These are phyloP conservation scores for Lentinula sp. DNA, from an alignment of 768 basidiomycete species.

Conservation along the genomic window DNA sequence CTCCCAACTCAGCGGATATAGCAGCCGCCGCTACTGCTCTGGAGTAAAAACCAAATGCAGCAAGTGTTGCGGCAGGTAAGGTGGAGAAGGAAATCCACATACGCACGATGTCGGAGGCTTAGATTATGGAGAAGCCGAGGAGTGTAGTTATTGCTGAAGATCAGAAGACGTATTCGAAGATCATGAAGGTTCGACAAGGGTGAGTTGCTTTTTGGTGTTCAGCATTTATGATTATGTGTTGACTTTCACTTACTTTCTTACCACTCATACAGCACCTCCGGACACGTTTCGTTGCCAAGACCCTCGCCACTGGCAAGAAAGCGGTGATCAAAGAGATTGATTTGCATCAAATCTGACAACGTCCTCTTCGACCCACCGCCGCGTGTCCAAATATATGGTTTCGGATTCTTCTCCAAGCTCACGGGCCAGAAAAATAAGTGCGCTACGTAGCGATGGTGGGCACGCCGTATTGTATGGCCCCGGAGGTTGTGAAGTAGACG, in stretches of 20 bases:
- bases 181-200: constrained; percentile 99
- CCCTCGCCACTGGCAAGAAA: constrained; percentile 74
- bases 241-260: neutral
- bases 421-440: constrained; percentile 96
- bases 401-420: constrained; percentile 94
- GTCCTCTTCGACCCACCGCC: constrained; percentile 90
- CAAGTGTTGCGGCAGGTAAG: constrained; percentile 33
- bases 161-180: constrained; percentile 91
- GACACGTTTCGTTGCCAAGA: constrained; percentile 97
- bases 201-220: constrained; percentile 34
- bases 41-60: constrained; percentile 31
- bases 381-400: constrained; percentile 95
- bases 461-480: constrained; percentile 98
- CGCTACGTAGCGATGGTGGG: constrained; percentile 84
- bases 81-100: constrained; percentile 84
- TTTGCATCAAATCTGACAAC: constrained; percentile 92
- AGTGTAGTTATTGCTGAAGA: constrained; percentile 84
- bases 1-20: constrained; percentile 36
- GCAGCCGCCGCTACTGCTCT: constrained; percentile 68
- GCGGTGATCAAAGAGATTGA: constrained; percentile 99
- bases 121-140: constrained; percentile 96
- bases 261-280: constrained; percentile 67
- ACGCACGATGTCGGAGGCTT: constrained; percentile 93
- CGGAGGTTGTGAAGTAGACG: constrained; percentile 97
- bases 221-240: neutral